Evolutionary conservation across 192 early-diverging fungal species (phyloP), one percentile per base, ranked within the genome.

Genomic region (Allomyces macrogynus): DNA sequence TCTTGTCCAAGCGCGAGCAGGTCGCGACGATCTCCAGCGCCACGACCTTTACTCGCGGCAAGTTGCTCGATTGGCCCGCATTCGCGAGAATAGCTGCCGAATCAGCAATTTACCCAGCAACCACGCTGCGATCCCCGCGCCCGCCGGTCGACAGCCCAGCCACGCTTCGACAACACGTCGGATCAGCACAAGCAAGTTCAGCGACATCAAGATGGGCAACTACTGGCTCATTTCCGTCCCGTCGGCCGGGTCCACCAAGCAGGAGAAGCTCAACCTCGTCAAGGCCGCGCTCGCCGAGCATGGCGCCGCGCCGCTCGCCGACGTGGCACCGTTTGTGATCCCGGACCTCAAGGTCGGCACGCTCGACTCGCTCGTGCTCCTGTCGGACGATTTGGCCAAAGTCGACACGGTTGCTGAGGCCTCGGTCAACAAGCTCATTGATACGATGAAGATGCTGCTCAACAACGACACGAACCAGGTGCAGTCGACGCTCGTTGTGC

Each of bases 291-390:
- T 44, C 71, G 70, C 23, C 69, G 75, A 71, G 67, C 72, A 60
- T 72, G 74, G 40, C 65, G 73, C 7, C 70, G 71, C 67, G 63
- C 40, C 62, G 69, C 66, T 12, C 64, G 76, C 78, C 40, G 76
- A 77, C 25, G 70, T 73, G 64, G 65, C 68, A 66, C 84, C 85
- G 43, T 89, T 97, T 70, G 68, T 73, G 61, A 77, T 96, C 65
- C 96, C 96, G 22, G 87, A 90, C 66, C 93, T 99, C 73, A 93
- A 92, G 80, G 91, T 95, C 71, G 95, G 95, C 57, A 99, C 94
- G 24, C 80, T 99, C 57, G 95, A 99, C 73, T 81, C 84, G 0
- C 82, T 99, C 18, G 89, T 97, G 22, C 69, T 92, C 23, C 80
- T 97, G 24, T 97, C 93, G 14, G 96, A 99, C 72, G 95, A 99